These are phyloP conservation scores for Colletotrichum tabaci DNA, from an alignment of 2,329 filamentous ascomycete species.

Conservation along the genomic window DNA sequence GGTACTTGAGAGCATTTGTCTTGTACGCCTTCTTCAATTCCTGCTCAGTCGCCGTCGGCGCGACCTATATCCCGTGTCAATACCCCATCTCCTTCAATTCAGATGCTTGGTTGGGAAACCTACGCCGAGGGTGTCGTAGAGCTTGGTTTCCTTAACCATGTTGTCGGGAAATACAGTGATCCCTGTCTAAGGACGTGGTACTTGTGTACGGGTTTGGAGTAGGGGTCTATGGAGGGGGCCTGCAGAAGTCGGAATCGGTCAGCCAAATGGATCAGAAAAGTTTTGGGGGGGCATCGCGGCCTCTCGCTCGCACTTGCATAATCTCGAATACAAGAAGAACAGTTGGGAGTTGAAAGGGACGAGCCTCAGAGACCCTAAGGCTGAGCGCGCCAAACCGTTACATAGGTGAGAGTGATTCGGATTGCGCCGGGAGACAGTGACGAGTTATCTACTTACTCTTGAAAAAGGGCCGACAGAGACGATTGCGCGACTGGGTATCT, in stretches of 20 bases:
- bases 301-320: not conserved
- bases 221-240: conserved; percentile 35
- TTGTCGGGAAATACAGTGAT: conserved; percentile 29
- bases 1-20: conserved; percentile 84
- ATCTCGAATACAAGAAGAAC: not conserved
- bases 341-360: not conserved
- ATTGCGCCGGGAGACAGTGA: not conserved
- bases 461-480: conserved; percentile 11
- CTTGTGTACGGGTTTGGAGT: conserved; percentile 8
- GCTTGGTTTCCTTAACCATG: conserved; percentile 87
- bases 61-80: conserved; percentile 68
- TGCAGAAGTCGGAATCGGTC: conserved; percentile 17
- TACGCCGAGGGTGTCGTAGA: conserved; percentile 86
- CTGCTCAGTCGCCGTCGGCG: conserved; percentile 83
- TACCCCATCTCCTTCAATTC: not conserved
- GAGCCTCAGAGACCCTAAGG: not conserved
- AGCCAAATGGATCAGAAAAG: conserved; percentile 13
- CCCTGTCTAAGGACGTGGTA: conserved; percentile 35
- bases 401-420: not conserved
- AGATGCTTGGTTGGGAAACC: conserved; percentile 49
- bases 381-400: conserved; percentile 2
- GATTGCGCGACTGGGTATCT: conserved; percentile 39
- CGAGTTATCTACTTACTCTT: conserved; percentile 13
- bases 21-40: conserved; percentile 95
- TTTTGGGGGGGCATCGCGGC: not conserved